Conservation (phyloP, 2,329 filamentous ascomycete genomes). For the Graphilbum fragrans region DNA sequence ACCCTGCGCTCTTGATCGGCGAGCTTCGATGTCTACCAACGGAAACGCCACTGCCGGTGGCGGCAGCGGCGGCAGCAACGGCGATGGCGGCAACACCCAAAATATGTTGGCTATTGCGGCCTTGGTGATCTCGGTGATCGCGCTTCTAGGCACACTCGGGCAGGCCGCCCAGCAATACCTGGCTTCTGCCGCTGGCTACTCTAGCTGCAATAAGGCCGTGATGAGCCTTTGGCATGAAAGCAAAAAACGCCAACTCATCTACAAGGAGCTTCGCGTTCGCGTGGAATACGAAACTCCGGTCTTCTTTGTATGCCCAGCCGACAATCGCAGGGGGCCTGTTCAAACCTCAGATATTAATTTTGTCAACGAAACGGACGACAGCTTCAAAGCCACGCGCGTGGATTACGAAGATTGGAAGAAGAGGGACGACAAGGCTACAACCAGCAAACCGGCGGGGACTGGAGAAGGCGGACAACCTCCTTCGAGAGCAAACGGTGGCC, state of each 20-base stretch:
- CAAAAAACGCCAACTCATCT: constrained; percentile 26
- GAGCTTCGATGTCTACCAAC: background rate
- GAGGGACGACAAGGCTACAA: background rate
- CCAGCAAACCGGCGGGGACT: too few relatives aligned
- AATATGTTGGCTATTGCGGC: constrained; percentile 29
- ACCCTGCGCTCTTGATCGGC: too few relatives aligned
- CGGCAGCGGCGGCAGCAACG: background rate
- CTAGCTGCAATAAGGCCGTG: constrained; percentile 33
- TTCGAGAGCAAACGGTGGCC: too few relatives aligned
- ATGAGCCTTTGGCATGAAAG: constrained; percentile 32
- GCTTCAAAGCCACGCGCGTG: constrained; percentile 9
- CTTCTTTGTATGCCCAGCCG: constrained; percentile 33
- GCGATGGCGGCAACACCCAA: background rate
- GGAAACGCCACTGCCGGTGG: background rate
- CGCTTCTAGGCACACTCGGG: constrained; percentile 29
- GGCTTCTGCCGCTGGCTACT: constrained; percentile 35
- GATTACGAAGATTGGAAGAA: background rate
- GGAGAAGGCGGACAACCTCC: too few relatives aligned
- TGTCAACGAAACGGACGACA: constrained; percentile 25
- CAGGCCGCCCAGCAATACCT: constrained; percentile 39
- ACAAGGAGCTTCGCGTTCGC: constrained; percentile 34
- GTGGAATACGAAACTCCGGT: constrained; percentile 36
- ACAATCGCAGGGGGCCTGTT: constrained; percentile 24
- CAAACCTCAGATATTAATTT: constrained; percentile 18
- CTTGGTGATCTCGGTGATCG: constrained; percentile 33